Percentiles rank a stretch among this genome's conserved stretches.
Evolutionary conservation across 176 grass and related monocot species (phyloP).

Genomic region (Bromus sterilis): DNA sequence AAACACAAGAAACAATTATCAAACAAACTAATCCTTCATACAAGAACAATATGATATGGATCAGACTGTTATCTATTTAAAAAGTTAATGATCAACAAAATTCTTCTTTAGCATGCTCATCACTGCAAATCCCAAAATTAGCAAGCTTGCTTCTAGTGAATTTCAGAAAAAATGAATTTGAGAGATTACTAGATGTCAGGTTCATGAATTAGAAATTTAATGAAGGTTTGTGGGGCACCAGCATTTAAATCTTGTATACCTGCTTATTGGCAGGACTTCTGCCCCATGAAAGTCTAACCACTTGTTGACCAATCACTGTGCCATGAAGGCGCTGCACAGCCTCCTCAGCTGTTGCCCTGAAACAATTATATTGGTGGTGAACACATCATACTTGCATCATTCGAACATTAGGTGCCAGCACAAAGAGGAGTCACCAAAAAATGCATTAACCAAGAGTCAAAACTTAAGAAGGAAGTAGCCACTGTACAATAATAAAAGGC

Average conservation of each 20-base stretch:
- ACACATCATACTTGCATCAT: background rate
- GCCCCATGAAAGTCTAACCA: conserved; percentile 96
- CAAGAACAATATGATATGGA: background rate
- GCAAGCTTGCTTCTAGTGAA: background rate
- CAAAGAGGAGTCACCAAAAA: background rate
- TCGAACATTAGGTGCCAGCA: background rate
- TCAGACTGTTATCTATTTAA: background rate
- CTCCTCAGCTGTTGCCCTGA: conserved; percentile 89
- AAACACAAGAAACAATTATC: background rate
- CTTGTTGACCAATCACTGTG: conserved; percentile 83
- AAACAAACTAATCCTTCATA: conserved; percentile 3
- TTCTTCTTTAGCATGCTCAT: conserved; percentile 13
- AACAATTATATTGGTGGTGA: conserved; percentile 2
- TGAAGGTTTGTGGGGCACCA: background rate
- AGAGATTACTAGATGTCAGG: background rate
- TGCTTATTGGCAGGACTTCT: conserved; percentile 79
- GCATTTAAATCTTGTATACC: conserved; percentile 37
- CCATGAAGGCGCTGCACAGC: conserved; percentile 95
- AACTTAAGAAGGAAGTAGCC: background rate
- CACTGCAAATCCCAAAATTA: background rate
- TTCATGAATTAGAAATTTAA: conserved; percentile 1
- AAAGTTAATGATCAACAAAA: background rate
- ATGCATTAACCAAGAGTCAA: background rate
- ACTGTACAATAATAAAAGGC: background rate
- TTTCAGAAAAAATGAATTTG: background rate